phyloP scores from a whole-genome alignment of 495 filamentous ascomycete species.

The Podospora anserina region DNA sequence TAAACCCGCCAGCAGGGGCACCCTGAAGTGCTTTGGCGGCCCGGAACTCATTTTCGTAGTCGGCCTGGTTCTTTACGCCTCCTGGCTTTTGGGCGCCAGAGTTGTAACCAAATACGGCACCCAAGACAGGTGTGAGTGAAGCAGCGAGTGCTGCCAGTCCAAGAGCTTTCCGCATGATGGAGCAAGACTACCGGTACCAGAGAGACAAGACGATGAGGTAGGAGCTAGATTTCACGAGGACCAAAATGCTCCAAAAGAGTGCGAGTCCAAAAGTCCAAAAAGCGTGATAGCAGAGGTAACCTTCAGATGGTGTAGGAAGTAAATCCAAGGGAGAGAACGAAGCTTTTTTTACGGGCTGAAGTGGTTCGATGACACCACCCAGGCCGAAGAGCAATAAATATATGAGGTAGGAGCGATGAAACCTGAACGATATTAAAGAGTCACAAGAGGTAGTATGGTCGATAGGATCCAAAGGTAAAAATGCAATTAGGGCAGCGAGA shows the following conservation, averaged over 20 bases:
- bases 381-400: neutral
- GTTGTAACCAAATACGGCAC: constrained; percentile 72
- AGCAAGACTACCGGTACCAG: neutral
- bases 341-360: neutral
- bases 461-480: neutral
- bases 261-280: constrained; percentile 6
- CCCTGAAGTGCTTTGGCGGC: constrained; percentile 65
- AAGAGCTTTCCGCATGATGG: constrained; percentile 32
- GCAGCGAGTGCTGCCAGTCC: constrained; percentile 34
- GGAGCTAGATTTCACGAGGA: neutral
- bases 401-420: neutral
- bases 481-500: neutral
- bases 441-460: too few relatives aligned
- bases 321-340: neutral
- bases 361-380: neutral
- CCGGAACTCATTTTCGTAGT: constrained; percentile 69
- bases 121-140: constrained; percentile 29
- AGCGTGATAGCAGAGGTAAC: neutral
- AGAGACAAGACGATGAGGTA: too few relatives aligned
- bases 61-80: constrained; percentile 58
- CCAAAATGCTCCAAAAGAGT: constrained; percentile 9
- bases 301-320: neutral
- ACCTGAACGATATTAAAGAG: neutral
- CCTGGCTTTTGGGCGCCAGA: constrained; percentile 61
- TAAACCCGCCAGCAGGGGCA: constrained; percentile 62